Conservation (phyloP, 2,329 filamentous ascomycete genomes). For the Leptographium flavum region DNA sequence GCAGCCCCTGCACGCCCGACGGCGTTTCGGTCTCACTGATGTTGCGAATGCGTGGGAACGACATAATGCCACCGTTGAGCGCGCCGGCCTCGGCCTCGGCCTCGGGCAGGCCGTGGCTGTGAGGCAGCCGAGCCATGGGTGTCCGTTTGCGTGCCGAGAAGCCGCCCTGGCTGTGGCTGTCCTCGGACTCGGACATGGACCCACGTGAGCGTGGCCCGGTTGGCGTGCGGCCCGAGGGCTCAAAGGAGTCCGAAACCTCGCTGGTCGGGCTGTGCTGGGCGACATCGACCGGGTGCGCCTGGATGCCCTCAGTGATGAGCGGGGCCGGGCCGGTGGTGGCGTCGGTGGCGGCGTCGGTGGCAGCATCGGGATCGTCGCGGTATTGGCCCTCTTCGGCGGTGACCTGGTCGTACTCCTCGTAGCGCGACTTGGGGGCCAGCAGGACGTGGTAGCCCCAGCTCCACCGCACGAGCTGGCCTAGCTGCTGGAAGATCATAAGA, state of each 20-base stretch:
- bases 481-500: constrained; percentile 90
- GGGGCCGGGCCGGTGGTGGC: not conserved
- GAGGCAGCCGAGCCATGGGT: constrained; percentile 14
- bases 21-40: constrained; percentile 26
- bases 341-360: too few relatives aligned
- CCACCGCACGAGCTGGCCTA: constrained; percentile 91
- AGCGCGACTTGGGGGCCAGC: constrained; percentile 68
- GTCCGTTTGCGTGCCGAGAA: constrained; percentile 13
- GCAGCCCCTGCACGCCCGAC: constrained; percentile 25
- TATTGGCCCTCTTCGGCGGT: constrained; percentile 45
- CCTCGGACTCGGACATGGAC: constrained; percentile 34
- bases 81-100: constrained; percentile 25
- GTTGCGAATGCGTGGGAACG: constrained; percentile 43
- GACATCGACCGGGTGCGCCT: constrained; percentile 16
- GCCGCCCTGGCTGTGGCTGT: constrained; percentile 13
- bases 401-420: constrained; percentile 47
- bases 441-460: constrained; percentile 96
- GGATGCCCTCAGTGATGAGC: not conserved
- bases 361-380: constrained; percentile 25
- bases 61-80: constrained; percentile 39
- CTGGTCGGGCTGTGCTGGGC: constrained; percentile 19
- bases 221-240: constrained; percentile 42
- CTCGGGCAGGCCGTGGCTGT: constrained; percentile 13
- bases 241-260: constrained; percentile 33
- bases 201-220: constrained; percentile 33